Evolutionary conservation across 139 green algal genomes (phyloP), one percentile per base, ranked within the genome.

Genomic region (Tetradesmus lagerheimii): DNA sequence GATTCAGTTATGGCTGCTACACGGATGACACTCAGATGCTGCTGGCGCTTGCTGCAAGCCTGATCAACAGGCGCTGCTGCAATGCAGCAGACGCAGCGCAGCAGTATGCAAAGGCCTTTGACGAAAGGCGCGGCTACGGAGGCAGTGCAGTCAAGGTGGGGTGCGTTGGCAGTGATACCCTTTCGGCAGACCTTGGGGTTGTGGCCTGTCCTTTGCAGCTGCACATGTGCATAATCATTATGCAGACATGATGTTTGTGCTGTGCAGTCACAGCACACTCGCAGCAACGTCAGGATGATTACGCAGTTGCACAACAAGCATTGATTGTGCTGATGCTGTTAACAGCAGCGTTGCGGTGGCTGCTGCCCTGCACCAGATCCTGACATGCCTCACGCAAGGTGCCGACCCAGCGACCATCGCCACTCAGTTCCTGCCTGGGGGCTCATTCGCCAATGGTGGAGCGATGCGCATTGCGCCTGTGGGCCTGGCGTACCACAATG

Each of bases 401-500:
- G 86, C 86, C 41, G 86, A 90, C 76, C 77, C 47, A 29, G 29
- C 45, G 35, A 85, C 29, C 16, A 91, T 86, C 29, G 91, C 83
- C 50, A 91, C 75, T 16, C 66, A 82, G 45, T 91, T 80, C 37
- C 77, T 92, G 20, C 83, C 89, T 11, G 67, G 47, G 0, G 91
- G 92, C 31, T 95, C 93, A 2, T 93, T 93, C 53, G 83, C 43
- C 29, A 88, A 88, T 43, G 83, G 83, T 15, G 91, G 83, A 1
- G 93, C 93, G 47, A 94, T 94, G 93, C 90, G 91, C 57, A 93
- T 95, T 80, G 91, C 93, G 0, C 93, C 93, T 29, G n/a, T 95
- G 0, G 93, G 89, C 16, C 89, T 95, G 2, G 93, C 91, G 0
- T 94, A 94, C 86, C 89, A 86, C 37, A 79, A 90, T 62, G 91